Evolutionary conservation across 352 stramenopile genomes (phyloP).

Genomic region (Phytophthora pinifolia): DNA sequence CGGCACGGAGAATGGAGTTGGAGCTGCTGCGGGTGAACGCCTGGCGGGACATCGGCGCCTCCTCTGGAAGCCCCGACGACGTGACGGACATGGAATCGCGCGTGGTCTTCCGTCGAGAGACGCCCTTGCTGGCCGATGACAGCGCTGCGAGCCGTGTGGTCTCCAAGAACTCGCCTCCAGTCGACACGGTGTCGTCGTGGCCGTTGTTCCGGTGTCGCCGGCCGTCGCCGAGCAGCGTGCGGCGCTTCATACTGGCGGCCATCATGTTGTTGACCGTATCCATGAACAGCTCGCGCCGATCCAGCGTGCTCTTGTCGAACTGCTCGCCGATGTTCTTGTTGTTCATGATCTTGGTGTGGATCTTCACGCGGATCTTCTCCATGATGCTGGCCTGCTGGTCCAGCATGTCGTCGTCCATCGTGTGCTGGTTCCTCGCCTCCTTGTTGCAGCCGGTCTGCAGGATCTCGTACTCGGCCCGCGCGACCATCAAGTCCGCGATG

Average conservation of each 20-base stretch:
- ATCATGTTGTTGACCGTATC: conserved; percentile 82
- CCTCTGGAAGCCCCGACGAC: conserved; percentile 30
- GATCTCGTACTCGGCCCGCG: conserved; percentile 73
- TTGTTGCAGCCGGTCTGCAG: conserved; percentile 74
- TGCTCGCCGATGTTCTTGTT: conserved; percentile 90
- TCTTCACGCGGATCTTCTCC: conserved; percentile 75
- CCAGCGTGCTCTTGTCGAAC: conserved; percentile 80
- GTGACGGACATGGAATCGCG: conserved; percentile 34
- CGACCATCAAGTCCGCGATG: conserved; percentile 75
- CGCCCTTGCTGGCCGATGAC: conserved; percentile 14
- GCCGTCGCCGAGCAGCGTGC: conserved; percentile 42
- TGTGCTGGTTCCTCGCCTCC: conserved; percentile 40
- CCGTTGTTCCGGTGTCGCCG: conserved; percentile 20
- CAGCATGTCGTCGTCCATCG: conserved; percentile 70
- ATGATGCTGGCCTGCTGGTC: conserved; percentile 54
- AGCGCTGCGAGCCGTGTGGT: conserved; percentile 42
- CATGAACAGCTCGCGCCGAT: conserved; percentile 79
- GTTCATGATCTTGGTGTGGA: conserved; percentile 88
- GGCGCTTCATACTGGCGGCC: conserved; percentile 66
- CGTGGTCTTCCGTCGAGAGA: conserved; percentile 27
- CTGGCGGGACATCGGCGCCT: conserved; percentile 27
- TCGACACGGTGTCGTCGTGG: conserved; percentile 25
- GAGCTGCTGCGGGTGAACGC: conserved; percentile 41
- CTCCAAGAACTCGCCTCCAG: conserved; percentile 44
- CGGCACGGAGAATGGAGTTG: conserved; percentile 52